phyloP scores from a whole-genome alignment of 257 asterid species.

The Fraxinus quadrangulata region DNA sequence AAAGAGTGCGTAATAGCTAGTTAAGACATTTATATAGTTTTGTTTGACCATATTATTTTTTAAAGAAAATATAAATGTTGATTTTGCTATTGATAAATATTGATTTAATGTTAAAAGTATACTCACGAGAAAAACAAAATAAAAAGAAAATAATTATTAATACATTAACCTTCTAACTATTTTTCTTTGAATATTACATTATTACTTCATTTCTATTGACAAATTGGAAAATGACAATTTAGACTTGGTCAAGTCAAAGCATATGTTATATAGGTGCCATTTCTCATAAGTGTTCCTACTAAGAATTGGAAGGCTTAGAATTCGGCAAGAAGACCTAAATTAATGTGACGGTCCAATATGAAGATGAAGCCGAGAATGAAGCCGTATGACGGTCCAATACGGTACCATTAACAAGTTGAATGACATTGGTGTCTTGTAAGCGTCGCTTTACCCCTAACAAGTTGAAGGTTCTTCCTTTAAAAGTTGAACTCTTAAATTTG shows the following conservation, averaged over 20 bases:
- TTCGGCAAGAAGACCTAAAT: background rate
- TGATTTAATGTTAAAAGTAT: background rate
- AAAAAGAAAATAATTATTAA: background rate
- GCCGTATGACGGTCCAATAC: accelerated
- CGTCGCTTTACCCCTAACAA: too few relatives aligned
- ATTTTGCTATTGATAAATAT: too few relatives aligned
- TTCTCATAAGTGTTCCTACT: background rate
- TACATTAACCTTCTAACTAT: background rate
- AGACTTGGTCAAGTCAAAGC: background rate
- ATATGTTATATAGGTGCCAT: background rate
- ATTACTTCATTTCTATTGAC: background rate
- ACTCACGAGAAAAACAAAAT: background rate
- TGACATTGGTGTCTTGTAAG: too few relatives aligned
- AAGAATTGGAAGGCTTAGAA: background rate
- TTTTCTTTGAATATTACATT: background rate
- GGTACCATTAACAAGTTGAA: too few relatives aligned
- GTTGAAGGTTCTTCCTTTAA: too few relatives aligned
- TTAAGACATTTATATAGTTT: too few relatives aligned
- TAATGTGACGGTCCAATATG: too few relatives aligned
- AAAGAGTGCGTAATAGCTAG: too few relatives aligned
- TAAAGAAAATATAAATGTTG: too few relatives aligned
- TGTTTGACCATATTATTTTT: too few relatives aligned
- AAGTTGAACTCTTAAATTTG: too few relatives aligned
- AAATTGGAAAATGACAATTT: background rate
- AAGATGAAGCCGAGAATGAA: too few relatives aligned